phyloP scores from a whole-genome alignment of 2,329 filamentous ascomycete genomes.

The Aspergillus intermedius region DNA sequence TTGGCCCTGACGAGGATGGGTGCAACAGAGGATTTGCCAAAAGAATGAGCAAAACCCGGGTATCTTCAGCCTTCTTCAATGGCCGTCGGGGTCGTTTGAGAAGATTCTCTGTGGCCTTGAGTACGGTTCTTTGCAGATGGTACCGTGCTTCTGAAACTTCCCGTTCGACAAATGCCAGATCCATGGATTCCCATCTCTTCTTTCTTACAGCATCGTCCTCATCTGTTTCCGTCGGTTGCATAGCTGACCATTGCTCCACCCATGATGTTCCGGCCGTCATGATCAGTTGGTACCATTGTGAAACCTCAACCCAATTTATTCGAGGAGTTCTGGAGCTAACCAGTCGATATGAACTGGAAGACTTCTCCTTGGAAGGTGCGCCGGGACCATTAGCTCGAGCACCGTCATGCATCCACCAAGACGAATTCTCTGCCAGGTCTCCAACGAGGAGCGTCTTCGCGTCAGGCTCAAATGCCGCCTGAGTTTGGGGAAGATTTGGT shows the following conservation, averaged over 20 bases:
- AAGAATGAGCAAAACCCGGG: constrained; percentile 72
- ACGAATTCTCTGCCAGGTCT: constrained; percentile 72
- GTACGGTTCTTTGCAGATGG: constrained; percentile 61
- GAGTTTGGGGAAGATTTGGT: constrained; percentile 20
- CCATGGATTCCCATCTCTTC: constrained; percentile 37
- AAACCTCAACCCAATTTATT: constrained; percentile 67
- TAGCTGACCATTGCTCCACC: constrained; percentile 53
- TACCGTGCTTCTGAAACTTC: constrained; percentile 57
- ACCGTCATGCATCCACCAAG: constrained; percentile 69
- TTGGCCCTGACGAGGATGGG: constrained; percentile 25
- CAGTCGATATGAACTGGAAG: constrained; percentile 20
- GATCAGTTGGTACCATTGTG: constrained; percentile 67
- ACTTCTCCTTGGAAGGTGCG: constrained; percentile 28
- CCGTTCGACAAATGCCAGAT: constrained; percentile 44
- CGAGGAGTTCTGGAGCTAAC: constrained; percentile 58
- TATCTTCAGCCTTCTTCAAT: constrained; percentile 61
- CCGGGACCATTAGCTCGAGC: constrained; percentile 26
- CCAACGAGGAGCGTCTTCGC: constrained; percentile 68
- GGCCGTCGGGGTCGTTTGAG: constrained; percentile 71
- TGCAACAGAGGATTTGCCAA: constrained; percentile 72
- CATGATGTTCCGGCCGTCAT: constrained; percentile 63
- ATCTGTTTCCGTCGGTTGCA: constrained; percentile 35
- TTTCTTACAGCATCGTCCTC: constrained; percentile 16
- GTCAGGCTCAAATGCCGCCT: constrained; percentile 57
- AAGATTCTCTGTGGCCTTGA: constrained; percentile 72